Conservation (phyloP, 352 stramenopile genomes). For the Phytophthora sansomeana region DNA sequence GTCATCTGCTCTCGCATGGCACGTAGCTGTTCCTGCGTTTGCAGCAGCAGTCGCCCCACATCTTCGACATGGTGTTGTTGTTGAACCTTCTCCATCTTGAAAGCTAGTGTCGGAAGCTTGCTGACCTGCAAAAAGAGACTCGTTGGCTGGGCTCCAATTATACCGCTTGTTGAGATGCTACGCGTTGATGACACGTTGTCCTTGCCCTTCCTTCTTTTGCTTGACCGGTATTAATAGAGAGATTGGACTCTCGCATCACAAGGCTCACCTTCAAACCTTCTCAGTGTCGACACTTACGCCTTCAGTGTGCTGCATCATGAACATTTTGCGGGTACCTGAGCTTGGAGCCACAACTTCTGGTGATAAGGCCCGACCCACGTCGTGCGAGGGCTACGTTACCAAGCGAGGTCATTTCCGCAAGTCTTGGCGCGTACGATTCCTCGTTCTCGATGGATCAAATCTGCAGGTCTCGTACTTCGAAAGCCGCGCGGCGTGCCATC, state of each 20-base stretch:
- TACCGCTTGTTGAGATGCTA: slow-evolving; percentile 30
- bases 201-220: slow-evolving; percentile 2
- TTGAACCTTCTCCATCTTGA: slow-evolving; percentile 75
- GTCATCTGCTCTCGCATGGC: slow-evolving; percentile 79
- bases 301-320: slow-evolving; percentile 43
- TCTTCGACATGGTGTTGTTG: slow-evolving; percentile 87
- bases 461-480: slow-evolving; percentile 81
- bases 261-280: slow-evolving; percentile 17
- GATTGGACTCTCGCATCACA: neutral
- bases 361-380: slow-evolving; percentile 68
- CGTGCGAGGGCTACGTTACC: slow-evolving; percentile 87
- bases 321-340: slow-evolving; percentile 65
- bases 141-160: slow-evolving; percentile 36
- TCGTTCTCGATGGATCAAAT: slow-evolving; percentile 77
- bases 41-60: slow-evolving; percentile 79
- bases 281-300: neutral
- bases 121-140: slow-evolving; percentile 7
- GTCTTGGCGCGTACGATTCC: slow-evolving; percentile 83
- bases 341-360: slow-evolving; percentile 19
- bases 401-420: slow-evolving; percentile 88
- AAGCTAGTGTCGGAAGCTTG: neutral
- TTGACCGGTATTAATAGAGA: slow-evolving; percentile 34
- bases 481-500: slow-evolving; percentile 64
- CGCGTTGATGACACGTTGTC: neutral
- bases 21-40: slow-evolving; percentile 84